phyloP scores from a whole-genome alignment of 2,329 filamentous ascomycete species.

The Calonectria henricotiae region DNA sequence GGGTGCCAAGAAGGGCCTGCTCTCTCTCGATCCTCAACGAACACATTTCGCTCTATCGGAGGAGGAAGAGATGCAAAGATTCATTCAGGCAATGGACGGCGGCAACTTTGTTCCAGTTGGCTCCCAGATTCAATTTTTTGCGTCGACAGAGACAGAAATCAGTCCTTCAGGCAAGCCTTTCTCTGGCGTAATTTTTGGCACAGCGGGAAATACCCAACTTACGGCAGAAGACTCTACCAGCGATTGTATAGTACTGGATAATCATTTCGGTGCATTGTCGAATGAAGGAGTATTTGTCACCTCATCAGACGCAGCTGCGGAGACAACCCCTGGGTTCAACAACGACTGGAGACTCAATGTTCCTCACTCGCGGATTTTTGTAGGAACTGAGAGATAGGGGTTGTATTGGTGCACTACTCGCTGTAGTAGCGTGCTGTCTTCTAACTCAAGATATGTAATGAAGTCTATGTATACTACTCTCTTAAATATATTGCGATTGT shows the following conservation, averaged over 20 bases:
- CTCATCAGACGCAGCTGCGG: conserved; percentile 42
- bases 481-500: conserved; percentile 4
- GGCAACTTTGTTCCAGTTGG: conserved; percentile 74
- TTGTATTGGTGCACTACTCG: too few relatives aligned
- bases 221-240: conserved; percentile 26
- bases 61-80: conserved; percentile 69
- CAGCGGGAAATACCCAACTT: conserved; percentile 48
- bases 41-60: conserved; percentile 64
- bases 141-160: conserved; percentile 56
- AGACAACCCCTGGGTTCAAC: conserved; percentile 52
- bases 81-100: conserved; percentile 67
- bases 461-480: conserved; percentile 17
- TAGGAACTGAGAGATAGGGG: conserved; percentile 26
- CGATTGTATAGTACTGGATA: conserved; percentile 52
- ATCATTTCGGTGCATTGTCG: conserved; percentile 76
- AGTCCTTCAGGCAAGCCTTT: conserved; percentile 42
- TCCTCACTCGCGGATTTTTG: conserved; percentile 55
- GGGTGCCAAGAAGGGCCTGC: conserved; percentile 84
- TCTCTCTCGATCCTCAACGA: conserved; percentile 83
- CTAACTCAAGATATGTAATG: not conserved
- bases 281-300: conserved; percentile 73
- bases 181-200: conserved; percentile 56
- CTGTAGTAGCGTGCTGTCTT: not conserved
- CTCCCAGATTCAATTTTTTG: conserved; percentile 78
- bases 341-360: conserved; percentile 58